Evolutionary conservation across 768 basidiomycete species (phyloP).

Genomic region (Pleurotus salmoneostramineus): DNA sequence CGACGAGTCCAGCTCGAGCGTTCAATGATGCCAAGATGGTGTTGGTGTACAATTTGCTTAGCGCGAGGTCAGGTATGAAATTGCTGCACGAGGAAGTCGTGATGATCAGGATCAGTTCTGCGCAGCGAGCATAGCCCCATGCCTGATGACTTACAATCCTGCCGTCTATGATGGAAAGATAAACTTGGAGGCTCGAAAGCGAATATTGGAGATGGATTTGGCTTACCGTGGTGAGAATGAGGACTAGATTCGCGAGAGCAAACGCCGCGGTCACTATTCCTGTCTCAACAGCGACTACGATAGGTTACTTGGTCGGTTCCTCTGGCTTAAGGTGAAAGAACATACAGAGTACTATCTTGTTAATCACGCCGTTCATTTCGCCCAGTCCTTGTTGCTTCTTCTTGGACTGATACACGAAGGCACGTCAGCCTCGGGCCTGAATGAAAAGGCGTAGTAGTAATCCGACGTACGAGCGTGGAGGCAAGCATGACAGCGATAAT

Average conservation of each 20-base stretch:
- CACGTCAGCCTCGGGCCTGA: not conserved
- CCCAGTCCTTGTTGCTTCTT: not conserved
- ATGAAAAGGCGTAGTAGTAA: too few species aligned
- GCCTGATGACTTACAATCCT: not conserved
- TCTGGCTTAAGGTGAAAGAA: not conserved
- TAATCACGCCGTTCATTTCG: not conserved
- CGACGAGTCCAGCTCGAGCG: not conserved
- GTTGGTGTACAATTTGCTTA: slow-evolving; percentile 4
- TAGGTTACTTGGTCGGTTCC: not conserved
- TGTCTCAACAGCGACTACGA: slow-evolving; percentile 1
- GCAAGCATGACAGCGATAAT: slow-evolving; percentile 1
- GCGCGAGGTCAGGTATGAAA: not conserved
- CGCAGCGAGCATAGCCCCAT: not conserved
- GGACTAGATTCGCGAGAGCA: not conserved
- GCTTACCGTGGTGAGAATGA: not conserved
- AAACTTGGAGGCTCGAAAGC: not conserved
- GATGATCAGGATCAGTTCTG: not conserved
- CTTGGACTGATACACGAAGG: not conserved
- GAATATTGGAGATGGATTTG: not conserved
- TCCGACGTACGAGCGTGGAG: not conserved
- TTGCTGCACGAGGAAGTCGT: not conserved
- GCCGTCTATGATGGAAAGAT: not conserved
- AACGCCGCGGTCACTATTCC: slow-evolving; percentile 3
- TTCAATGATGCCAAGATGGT: not conserved
- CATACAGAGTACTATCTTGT: not conserved